Conservation (phyloP, 1,284 basidiomycete genomes). For the Malassezia slooffiae region DNA sequence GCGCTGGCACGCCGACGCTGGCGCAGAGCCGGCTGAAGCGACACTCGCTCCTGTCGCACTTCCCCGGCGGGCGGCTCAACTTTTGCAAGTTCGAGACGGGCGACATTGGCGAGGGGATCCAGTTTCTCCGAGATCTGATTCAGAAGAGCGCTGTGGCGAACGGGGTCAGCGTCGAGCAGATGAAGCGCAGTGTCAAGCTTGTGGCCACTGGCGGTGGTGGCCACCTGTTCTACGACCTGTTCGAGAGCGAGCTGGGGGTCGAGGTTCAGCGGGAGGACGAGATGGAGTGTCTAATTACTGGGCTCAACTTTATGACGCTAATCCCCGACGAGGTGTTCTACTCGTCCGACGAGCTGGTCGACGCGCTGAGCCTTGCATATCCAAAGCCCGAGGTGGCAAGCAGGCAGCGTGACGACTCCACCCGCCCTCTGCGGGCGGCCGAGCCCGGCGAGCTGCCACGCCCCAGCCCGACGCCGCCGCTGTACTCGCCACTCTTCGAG, state of each 20-base stretch:
- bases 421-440: constrained; percentile 1
- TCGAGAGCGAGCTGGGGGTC: constrained; percentile 65
- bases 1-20: too few relatives aligned
- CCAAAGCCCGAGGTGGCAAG: constrained; percentile 8
- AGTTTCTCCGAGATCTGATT: constrained; percentile 79
- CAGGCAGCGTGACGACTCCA: constrained; percentile 8
- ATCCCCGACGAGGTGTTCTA: constrained; percentile 97
- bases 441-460: constrained; percentile 57
- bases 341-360: constrained; percentile 91
- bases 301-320: constrained; percentile 87
- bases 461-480: constrained; percentile 81
- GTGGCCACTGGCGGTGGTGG: constrained; percentile 97
- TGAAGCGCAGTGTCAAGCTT: constrained; percentile 87
- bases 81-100: constrained; percentile 95
- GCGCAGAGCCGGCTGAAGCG: constrained; percentile 14
- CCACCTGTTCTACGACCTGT: constrained; percentile 79
- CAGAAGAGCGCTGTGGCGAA: constrained; percentile 76
- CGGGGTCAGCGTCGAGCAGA: constrained; percentile 73
- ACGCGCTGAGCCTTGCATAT: constrained; percentile 25
- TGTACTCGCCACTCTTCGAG: constrained; percentile 76
- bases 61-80: constrained; percentile 83
- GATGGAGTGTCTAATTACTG: constrained; percentile 97
- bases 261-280: constrained; percentile 83
- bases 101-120: constrained; percentile 67
- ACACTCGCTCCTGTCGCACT: constrained; percentile 31